Conservation (phyloP, 805 yeast genomes). For the Pichia sporocuriosa region DNA sequence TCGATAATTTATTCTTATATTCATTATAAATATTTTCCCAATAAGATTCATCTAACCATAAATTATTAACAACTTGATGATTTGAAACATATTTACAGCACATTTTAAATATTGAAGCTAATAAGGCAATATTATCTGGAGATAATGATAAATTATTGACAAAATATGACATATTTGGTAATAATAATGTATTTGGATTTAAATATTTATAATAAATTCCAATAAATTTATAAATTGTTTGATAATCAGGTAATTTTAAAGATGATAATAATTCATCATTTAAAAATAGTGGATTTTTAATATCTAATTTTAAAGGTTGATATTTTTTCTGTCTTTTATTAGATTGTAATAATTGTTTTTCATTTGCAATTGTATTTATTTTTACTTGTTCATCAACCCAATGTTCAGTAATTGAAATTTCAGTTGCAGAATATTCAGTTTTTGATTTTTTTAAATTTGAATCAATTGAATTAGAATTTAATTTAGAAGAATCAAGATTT, state of each 20-base stretch:
- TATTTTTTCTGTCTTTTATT: conserved; percentile 3
- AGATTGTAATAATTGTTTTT: neutral
- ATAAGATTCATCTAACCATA: conserved; percentile 28
- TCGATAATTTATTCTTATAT: conserved; percentile 27
- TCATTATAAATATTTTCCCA: conserved; percentile 33
- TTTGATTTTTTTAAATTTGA: neutral
- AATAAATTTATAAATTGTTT: conserved; percentile 28
- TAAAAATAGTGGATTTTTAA: conserved; percentile 13
- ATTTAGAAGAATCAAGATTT: neutral
- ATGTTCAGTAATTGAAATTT: conserved; percentile 18
- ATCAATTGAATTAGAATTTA: conserved; percentile 1
- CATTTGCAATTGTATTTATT: neutral
- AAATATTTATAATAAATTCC: conserved; percentile 37
- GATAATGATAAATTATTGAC: conserved; percentile 26
- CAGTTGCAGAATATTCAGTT: neutral
- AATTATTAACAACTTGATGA: conserved; percentile 20
- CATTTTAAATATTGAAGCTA: conserved; percentile 31
- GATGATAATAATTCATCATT: conserved; percentile 26
- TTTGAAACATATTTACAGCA: conserved; percentile 29
- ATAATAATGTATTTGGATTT: conserved; percentile 31
- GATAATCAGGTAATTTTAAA: conserved; percentile 34
- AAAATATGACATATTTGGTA: conserved; percentile 32
- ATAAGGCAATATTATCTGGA: conserved; percentile 23
- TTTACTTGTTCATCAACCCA: conserved; percentile 22
- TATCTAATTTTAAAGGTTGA: conserved; percentile 2